Evolutionary conservation across 345 rosid species (phyloP).

Genomic region (Passiflora organensis): DNA sequence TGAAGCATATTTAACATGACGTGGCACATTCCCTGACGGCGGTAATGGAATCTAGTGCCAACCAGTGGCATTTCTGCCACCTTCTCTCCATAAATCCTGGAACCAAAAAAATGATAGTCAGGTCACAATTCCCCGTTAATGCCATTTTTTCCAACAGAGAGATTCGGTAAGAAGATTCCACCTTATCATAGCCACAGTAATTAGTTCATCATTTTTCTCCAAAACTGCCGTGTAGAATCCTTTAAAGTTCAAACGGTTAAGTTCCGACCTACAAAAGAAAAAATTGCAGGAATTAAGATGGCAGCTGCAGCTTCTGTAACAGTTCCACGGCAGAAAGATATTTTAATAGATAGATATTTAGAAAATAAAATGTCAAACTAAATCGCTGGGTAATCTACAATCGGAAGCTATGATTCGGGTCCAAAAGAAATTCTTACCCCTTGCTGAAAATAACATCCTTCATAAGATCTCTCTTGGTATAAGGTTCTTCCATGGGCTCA

Average conservation of each 20-base stretch:
- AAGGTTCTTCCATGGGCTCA: constrained; percentile 54
- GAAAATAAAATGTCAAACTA: too few relatives aligned
- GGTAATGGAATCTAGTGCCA: constrained; percentile 44
- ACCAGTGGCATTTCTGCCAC: constrained; percentile 67
- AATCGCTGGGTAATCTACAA: too few relatives aligned
- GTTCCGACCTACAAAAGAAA: constrained; percentile 45
- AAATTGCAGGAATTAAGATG: constrained; percentile 4
- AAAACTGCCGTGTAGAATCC: constrained; percentile 74
- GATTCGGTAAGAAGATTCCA: constrained; percentile 16
- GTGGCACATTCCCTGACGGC: constrained; percentile 58
- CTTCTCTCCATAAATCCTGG: constrained; percentile 55
- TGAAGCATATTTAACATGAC: constrained; percentile 50
- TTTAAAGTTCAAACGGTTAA: constrained; percentile 59
- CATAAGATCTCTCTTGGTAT: constrained; percentile 49
- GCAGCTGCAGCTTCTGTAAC: background rate
- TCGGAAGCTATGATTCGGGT: too few relatives aligned
- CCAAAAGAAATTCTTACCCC: constrained; percentile 42
- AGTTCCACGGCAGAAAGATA: too few relatives aligned
- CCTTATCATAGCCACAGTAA: constrained; percentile 68
- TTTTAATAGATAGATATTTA: too few relatives aligned
- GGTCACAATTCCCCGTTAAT: constrained; percentile 5
- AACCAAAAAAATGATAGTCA: constrained; percentile 14
- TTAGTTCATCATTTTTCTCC: constrained; percentile 64
- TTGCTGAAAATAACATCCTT: constrained; percentile 68
- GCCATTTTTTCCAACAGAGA: background rate